Conservation (phyloP, 2,329 filamentous ascomycete species). For the Byssochlamys sp. region DNA sequence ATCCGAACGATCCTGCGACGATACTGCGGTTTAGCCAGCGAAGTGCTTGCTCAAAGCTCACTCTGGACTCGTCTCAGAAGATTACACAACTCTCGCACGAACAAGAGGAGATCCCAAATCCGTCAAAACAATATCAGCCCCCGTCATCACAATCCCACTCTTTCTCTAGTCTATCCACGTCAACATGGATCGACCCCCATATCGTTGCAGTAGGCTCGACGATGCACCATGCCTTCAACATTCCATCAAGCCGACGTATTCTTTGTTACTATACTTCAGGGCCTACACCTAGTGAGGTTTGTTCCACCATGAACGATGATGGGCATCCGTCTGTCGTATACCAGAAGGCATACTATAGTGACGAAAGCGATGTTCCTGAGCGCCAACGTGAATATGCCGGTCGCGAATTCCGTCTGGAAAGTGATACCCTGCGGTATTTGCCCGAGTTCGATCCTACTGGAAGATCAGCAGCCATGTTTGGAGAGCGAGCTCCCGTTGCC, state of each 20-base stretch:
- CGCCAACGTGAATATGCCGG: slow-evolving; percentile 75
- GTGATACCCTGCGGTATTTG: slow-evolving; percentile 67
- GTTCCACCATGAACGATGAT: slow-evolving; percentile 46
- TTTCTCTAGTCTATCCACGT: slow-evolving; percentile 10
- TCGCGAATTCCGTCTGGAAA: slow-evolving; percentile 68
- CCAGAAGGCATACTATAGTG: slow-evolving; percentile 75
- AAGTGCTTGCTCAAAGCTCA: slow-evolving; percentile 45
- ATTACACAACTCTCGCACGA: slow-evolving; percentile 2
- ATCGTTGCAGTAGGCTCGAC: slow-evolving; percentile 10
- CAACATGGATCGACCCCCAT: slow-evolving; percentile 8
- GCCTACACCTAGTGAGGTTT: slow-evolving; percentile 37
- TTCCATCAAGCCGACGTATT: slow-evolving; percentile 12
- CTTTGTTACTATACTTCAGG: slow-evolving; percentile 17
- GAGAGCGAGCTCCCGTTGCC: slow-evolving; percentile 39
- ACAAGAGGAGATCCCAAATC: background rate
- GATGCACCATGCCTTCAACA: slow-evolving; percentile 22
- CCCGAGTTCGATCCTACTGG: slow-evolving; percentile 64
- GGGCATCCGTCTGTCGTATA: slow-evolving; percentile 63
- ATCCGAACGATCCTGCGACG: slow-evolving; percentile 57
- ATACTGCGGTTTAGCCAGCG: slow-evolving; percentile 58
- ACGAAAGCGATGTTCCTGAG: slow-evolving; percentile 71
- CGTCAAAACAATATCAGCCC: background rate
- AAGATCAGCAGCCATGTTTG: slow-evolving; percentile 47
- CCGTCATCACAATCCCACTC: slow-evolving; percentile 11
- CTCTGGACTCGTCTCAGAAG: slow-evolving; percentile 11